Conservation (phyloP, 305 asterid genomes). For the Coffea humblotiana region DNA sequence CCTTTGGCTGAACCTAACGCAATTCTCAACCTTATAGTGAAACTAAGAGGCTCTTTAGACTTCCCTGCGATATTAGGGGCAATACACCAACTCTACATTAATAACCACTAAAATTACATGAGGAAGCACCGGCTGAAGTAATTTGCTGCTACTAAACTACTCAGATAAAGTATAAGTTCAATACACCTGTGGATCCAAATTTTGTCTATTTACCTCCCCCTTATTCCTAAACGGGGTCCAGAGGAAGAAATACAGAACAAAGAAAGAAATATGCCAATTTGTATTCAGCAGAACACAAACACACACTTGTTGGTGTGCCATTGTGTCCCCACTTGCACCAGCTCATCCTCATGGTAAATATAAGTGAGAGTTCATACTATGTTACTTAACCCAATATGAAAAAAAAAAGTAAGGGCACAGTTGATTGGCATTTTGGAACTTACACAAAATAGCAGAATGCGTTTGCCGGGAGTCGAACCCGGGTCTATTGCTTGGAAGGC, state of each 20-base stretch:
- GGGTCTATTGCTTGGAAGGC: conserved; percentile 85
- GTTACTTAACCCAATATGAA: not conserved
- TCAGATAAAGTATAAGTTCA: not conserved
- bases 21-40: conserved; percentile 69
- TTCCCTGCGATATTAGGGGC: conserved; percentile 47
- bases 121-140: no score
- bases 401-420: no score
- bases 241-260: not conserved
- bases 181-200: not conserved
- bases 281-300: not conserved
- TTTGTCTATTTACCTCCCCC: not conserved
- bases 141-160: no score
- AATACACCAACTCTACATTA: not conserved
- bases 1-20: conserved; percentile 90
- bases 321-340: not conserved
- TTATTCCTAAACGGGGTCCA: not conserved
- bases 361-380: not conserved
- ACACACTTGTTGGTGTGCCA: not conserved
- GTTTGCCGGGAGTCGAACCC: conserved; percentile 73
- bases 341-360: not conserved
- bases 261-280: not conserved
- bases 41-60: conserved; percentile 51
- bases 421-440: no score
- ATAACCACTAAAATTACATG: not conserved
- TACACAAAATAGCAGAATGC: conserved; percentile 14